These are phyloP conservation scores for Epichloe amarillans DNA, from an alignment of 2,329 filamentous ascomycete genomes.

Conservation along the genomic window DNA sequence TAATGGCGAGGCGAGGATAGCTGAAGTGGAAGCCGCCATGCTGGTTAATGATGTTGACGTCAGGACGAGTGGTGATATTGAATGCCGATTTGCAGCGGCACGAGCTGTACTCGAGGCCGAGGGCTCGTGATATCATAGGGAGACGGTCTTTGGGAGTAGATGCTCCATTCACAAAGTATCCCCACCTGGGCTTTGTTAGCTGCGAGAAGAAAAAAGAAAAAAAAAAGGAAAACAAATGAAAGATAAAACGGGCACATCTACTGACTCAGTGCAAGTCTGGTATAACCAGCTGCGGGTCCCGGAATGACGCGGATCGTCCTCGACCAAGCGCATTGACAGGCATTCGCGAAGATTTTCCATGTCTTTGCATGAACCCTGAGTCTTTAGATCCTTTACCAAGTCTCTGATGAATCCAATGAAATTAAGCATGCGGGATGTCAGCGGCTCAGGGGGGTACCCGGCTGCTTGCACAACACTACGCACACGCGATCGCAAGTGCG, in stretches of 20 bases:
- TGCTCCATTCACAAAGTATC: constrained; percentile 62
- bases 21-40: constrained; percentile 61
- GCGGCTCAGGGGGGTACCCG: constrained; percentile 24
- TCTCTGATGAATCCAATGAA: constrained; percentile 32
- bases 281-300: constrained; percentile 33
- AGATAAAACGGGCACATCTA: constrained; percentile 2
- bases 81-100: constrained; percentile 54
- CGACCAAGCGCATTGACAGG: constrained; percentile 14
- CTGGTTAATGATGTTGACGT: constrained; percentile 58
- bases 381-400: constrained; percentile 14
- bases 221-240: background rate
- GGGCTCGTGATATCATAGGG: constrained; percentile 60
- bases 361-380: constrained; percentile 10
- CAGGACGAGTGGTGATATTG: constrained; percentile 50
- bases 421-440: constrained; percentile 35
- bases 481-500: constrained; percentile 20
- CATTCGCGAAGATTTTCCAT: constrained; percentile 16
- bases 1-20: constrained; percentile 59
- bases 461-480: constrained; percentile 26
- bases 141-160: constrained; percentile 49
- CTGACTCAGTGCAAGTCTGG: constrained; percentile 42
- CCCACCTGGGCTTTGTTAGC: constrained; percentile 43
- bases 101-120: constrained; percentile 49
- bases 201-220: background rate
- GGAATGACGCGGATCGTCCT: constrained; percentile 8